These are phyloP conservation scores for Aspergillus sp. DNA, from an alignment of 2,329 filamentous ascomycete species.

Conservation along the genomic window DNA sequence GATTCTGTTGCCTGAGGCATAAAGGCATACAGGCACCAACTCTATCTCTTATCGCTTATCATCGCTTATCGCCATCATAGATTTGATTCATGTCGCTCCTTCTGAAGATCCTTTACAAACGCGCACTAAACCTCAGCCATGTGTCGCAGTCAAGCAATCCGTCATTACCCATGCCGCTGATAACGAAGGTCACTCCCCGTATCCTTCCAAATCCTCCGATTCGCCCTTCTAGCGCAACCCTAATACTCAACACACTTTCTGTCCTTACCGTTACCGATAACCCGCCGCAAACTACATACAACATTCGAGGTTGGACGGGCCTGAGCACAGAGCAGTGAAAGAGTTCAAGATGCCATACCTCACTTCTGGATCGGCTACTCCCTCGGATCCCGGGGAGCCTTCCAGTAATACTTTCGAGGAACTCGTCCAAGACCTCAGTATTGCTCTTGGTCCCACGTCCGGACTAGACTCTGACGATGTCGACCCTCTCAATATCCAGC, in stretches of 20 bases:
- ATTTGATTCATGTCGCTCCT: neutral
- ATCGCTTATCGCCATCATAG: conserved; percentile 5
- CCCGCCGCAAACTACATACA: neutral
- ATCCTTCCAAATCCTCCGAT: neutral
- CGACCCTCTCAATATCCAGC: conserved; percentile 68
- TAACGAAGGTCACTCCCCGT: neutral
- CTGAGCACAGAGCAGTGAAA: neutral
- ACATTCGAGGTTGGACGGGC: neutral
- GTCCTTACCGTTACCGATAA: neutral
- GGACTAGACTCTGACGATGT: conserved; percentile 81
- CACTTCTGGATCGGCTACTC: conserved; percentile 18
- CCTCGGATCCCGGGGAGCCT: conserved; percentile 7
- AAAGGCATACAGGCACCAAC: neutral
- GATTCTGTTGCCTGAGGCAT: conserved; percentile 21
- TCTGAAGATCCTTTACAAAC: neutral
- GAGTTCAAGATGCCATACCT: conserved; percentile 35
- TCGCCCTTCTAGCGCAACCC: neutral
- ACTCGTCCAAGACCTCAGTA: conserved; percentile 72
- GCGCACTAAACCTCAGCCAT: neutral
- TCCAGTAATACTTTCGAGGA: conserved; percentile 56
- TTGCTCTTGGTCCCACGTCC: conserved; percentile 73
- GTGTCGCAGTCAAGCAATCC: neutral
- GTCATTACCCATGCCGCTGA: neutral
- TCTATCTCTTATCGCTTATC: conserved; percentile 21
- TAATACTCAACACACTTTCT: neutral